These are phyloP conservation scores for Macrolepiota albuminosa DNA, from an alignment of 768 basidiomycete genomes.

Conservation along the genomic window DNA sequence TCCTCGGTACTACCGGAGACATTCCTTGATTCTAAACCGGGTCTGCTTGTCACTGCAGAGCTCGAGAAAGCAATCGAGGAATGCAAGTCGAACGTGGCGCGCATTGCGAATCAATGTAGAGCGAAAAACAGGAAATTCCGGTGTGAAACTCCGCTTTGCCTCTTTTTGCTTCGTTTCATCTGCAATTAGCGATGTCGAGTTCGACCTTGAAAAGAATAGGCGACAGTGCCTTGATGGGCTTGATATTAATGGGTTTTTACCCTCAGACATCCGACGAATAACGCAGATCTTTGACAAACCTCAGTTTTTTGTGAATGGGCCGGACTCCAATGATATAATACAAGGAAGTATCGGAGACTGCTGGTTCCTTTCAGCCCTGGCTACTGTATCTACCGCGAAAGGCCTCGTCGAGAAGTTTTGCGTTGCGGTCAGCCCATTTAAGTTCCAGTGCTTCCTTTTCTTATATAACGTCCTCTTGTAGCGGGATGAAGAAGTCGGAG, in stretches of 20 bases:
- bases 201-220: slow-evolving; percentile 51
- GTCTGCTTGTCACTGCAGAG: slow-evolving; percentile 44
- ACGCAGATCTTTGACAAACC: slow-evolving; percentile 51
- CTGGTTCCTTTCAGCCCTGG: slow-evolving; percentile 51
- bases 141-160: slow-evolving; percentile 18
- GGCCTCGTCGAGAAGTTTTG: slow-evolving; percentile 49
- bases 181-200: slow-evolving; percentile 45
- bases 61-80: slow-evolving; percentile 44
- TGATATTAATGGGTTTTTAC: slow-evolving; percentile 20
- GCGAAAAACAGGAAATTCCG: slow-evolving; percentile 45
- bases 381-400: slow-evolving; percentile 42
- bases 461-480: slow-evolving; percentile 10
- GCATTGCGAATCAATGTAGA: slow-evolving; percentile 42
- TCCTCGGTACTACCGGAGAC: slow-evolving; percentile 12
- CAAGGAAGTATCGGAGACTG: slow-evolving; percentile 52
- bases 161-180: neutral
- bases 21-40: slow-evolving; percentile 31
- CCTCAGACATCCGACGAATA: slow-evolving; percentile 38
- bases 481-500: slow-evolving; percentile 48
- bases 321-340: slow-evolving; percentile 42
- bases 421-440: slow-evolving; percentile 27
- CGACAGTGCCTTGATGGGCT: slow-evolving; percentile 43
- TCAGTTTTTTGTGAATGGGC: slow-evolving; percentile 43
- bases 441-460: neutral
- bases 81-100: slow-evolving; percentile 39